These are phyloP conservation scores for Nicotiana undulata DNA, from an alignment of 257 asterid species.

Conservation along the genomic window DNA sequence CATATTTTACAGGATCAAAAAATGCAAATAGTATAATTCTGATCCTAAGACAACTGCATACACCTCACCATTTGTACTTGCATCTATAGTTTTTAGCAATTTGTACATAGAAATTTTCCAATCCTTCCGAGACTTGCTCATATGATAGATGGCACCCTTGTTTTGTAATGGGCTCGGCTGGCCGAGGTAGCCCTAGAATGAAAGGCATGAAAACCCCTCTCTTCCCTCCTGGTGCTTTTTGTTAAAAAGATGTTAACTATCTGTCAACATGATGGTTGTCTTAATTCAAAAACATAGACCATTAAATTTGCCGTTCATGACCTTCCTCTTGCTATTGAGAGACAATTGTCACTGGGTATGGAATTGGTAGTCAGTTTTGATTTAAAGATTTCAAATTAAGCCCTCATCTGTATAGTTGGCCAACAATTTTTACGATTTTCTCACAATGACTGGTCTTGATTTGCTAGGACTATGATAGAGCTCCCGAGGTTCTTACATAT, in stretches of 20 bases:
- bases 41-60: not conserved
- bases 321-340: not conserved
- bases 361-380: not conserved
- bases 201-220: too few relatives aligned
- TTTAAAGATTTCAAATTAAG: not conserved
- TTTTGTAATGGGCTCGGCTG: not conserved
- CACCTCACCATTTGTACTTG: not conserved
- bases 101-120: not conserved
- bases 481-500: slow-evolving; percentile 41
- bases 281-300: not conserved
- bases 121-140: not conserved
- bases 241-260: not conserved
- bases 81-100: not conserved
- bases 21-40: not conserved
- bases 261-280: not conserved
- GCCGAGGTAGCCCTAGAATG: not conserved
- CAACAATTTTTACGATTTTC: not conserved
- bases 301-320: not conserved
- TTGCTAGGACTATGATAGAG: slow-evolving; percentile 76
- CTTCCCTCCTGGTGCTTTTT: too few relatives aligned
- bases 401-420: not conserved
- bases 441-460: not conserved
- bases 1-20: not conserved
- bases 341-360: not conserved
- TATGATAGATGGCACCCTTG: not conserved